These are phyloP conservation scores for Medicago arabica DNA, from an alignment of 306 rosid species.

Conservation along the genomic window DNA sequence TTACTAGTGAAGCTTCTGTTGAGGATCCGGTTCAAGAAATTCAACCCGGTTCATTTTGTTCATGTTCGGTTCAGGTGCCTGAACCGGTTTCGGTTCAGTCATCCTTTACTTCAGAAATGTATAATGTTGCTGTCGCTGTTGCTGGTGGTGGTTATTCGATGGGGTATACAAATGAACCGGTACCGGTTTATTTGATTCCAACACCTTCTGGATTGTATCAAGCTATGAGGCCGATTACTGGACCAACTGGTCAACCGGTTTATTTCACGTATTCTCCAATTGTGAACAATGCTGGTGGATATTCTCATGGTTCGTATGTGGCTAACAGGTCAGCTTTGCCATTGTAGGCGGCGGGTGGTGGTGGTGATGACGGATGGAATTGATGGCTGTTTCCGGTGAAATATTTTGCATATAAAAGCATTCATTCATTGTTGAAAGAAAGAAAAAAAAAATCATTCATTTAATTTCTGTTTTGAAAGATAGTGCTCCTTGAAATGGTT, in stretches of 20 bases:
- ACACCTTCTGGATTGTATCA: slow-evolving; percentile 68
- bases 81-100: slow-evolving; percentile 36
- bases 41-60: neutral
- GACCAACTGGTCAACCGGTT: slow-evolving; percentile 58
- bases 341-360: slow-evolving; percentile 43
- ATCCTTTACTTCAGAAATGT: slow-evolving; percentile 58
- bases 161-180: slow-evolving; percentile 47
- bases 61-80: slow-evolving; percentile 37
- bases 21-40: neutral
- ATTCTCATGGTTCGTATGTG: slow-evolving; percentile 53
- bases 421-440: neutral
- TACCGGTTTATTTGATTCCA: slow-evolving; percentile 66
- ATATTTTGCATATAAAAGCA: slow-evolving; percentile 12
- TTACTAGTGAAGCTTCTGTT: slow-evolving; percentile 15
- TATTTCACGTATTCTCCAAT: slow-evolving; percentile 36
- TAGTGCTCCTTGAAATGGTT: no score
- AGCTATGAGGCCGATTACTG: slow-evolving; percentile 57
- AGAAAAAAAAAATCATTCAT: neutral
- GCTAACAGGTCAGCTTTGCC: slow-evolving; percentile 62
- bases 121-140: slow-evolving; percentile 42
- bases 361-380: slow-evolving; percentile 47
- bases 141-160: slow-evolving; percentile 49
- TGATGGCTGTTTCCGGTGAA: slow-evolving; percentile 18
- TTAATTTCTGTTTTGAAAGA: slow-evolving; percentile 1
- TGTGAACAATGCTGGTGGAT: slow-evolving; percentile 51